Conservation (phyloP, 805 yeast genomes). For the Wickerhamomyces pijperi region DNA sequence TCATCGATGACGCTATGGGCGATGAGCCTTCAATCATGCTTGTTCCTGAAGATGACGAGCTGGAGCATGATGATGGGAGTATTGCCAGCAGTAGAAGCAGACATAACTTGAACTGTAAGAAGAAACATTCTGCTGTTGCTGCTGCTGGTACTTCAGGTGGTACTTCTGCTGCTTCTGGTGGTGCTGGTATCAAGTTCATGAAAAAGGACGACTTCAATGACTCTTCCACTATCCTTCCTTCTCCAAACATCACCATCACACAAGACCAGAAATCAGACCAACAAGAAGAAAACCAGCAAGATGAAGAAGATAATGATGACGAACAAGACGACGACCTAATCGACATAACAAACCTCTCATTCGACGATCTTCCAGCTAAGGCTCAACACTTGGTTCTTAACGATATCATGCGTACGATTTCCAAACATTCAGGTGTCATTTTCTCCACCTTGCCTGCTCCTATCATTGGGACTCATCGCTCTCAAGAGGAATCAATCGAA, state of each 20-base stretch:
- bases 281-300: neutral
- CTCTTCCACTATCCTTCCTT: no score
- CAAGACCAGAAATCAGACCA: neutral
- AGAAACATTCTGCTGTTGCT: no score
- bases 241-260: no score
- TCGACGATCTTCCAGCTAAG: constrained; percentile 82
- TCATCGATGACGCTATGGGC: constrained; percentile 59
- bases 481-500: constrained; percentile 55
- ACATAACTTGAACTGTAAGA: no score
- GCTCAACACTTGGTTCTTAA: constrained; percentile 86
- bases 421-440: constrained; percentile 58
- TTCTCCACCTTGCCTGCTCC: constrained; percentile 92
- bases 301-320: neutral
- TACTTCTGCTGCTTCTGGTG: no score
- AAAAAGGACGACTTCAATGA: no score
- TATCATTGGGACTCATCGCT: constrained; percentile 65
- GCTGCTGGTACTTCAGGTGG: no score
- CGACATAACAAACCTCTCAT: constrained; percentile 34
- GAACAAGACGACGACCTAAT: neutral
- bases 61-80: neutral
- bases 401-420: constrained; percentile 64
- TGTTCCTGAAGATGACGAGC: constrained; percentile 31
- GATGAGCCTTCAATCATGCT: constrained; percentile 54
- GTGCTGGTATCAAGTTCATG: neutral
- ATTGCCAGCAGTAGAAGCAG: no score